Evolutionary conservation across 176 grass and related monocot genomes (phyloP), one percentile per base, ranked within the genome.

Genomic region (Stipa capillata): DNA sequence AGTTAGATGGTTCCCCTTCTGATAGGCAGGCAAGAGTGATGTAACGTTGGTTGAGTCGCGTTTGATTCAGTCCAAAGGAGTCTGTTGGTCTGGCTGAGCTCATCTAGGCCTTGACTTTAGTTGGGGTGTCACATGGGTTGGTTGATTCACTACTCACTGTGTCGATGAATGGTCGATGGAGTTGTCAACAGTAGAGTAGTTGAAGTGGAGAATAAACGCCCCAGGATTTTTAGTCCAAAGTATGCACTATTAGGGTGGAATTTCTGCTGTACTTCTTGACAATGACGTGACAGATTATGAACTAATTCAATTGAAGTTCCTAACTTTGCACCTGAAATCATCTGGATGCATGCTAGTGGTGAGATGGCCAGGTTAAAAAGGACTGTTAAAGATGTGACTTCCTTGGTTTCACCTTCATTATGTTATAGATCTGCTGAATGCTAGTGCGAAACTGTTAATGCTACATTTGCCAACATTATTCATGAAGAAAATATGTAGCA

Each of bases 141-240:
- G 24, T 3, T 24, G 33, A n/a, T 16, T 33, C 21, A 34, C n/a
- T 44, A 2, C 17, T 69, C 37, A 4, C 49, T 8, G 2, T 6
- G 16, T 32, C 0, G 3, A 84, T 47, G 29, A n/a, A 44, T 72
- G 27, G 43, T 15, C 13, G 39, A n/a, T 15, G 7, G 27, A 74
- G 48, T 14, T 83, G 5, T 56, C 79, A 87, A 68, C 40, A 15
- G 4, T 72, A 54, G 52, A 64, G 39, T 76, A 47, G 52, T 69
- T 36, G 42, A 50, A 82, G 7, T 59, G 15, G 53, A 77, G 61
- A 37, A 60, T 44, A 52, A 83, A 74, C 18, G 12, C 31, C 53
- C 51, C 18, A 60, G 9, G 45, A 18, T 40, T 32, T n/a, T 57
- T 32, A 34, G 16, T 73, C 48, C 12, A 55, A 55, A 45, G 6